Evolutionary conservation across 768 basidiomycete species (phyloP).

Genomic region (Boletales sp.): DNA sequence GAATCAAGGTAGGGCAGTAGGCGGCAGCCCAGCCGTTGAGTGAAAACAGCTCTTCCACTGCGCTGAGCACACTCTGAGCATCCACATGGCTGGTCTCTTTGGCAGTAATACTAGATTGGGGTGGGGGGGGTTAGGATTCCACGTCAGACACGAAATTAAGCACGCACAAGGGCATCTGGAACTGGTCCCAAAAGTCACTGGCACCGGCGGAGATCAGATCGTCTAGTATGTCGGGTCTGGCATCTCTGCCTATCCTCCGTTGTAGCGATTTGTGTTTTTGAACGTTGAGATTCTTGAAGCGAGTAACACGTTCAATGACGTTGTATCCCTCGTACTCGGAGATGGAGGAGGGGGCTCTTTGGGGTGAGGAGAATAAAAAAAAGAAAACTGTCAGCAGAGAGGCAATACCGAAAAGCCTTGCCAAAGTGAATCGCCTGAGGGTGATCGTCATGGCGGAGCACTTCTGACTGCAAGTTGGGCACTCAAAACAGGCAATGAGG

Average conservation of each 20-base stretch:
- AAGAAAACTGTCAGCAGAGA: constrained; percentile 21
- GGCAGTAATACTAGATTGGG: constrained; percentile 57
- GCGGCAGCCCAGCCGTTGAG: constrained; percentile 99
- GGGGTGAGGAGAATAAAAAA: constrained; percentile 19
- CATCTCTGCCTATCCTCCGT: constrained; percentile 82
- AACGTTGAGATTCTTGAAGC: constrained; percentile 75
- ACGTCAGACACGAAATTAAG: not conserved
- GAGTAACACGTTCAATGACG: constrained; percentile 61
- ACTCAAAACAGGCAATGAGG: too few relatives aligned
- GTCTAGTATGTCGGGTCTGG: constrained; percentile 75
- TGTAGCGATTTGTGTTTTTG: constrained; percentile 88
- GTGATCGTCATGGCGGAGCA: constrained; percentile 26
- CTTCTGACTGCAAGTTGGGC: too few relatives aligned
- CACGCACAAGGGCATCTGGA: constrained; percentile 86
- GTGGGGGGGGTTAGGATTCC: not conserved
- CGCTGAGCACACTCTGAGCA: constrained; percentile 80
- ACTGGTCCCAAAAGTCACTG: constrained; percentile 87
- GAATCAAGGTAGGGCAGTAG: constrained; percentile 84
- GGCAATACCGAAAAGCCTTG: constrained; percentile 15
- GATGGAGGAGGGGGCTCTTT: constrained; percentile 11
- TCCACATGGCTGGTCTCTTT: constrained; percentile 87
- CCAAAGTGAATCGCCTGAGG: constrained; percentile 28
- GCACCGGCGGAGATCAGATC: constrained; percentile 73
- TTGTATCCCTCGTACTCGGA: constrained; percentile 53
- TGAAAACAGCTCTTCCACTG: constrained; percentile 91